phyloP scores from a whole-genome alignment of 2,329 filamentous ascomycete species.

The Ophiostoma australiae region DNA sequence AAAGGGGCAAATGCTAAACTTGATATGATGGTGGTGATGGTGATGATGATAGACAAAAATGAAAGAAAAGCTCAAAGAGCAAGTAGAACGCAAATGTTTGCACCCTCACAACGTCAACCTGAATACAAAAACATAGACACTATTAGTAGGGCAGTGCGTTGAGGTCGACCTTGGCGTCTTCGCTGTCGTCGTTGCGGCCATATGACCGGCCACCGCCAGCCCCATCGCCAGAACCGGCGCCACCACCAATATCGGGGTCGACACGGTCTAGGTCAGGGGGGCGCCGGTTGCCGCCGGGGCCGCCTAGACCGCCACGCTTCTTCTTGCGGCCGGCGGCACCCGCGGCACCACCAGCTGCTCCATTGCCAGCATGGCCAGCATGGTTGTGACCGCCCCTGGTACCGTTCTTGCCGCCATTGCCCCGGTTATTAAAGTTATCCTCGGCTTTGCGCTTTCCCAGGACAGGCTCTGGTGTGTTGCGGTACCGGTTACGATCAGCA shows the following conservation, averaged over 20 bases:
- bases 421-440: slow-evolving; percentile 15
- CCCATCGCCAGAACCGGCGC: slow-evolving; percentile 23
- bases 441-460: slow-evolving; percentile 23
- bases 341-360: neutral
- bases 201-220: slow-evolving; percentile 21
- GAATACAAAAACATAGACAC: neutral
- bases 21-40: neutral
- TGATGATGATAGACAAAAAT: neutral
- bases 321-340: slow-evolving; percentile 26
- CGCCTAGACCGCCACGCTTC: slow-evolving; percentile 26
- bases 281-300: slow-evolving; percentile 20
- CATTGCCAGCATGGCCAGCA: neutral
- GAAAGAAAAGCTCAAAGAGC: neutral
- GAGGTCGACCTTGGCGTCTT: slow-evolving; percentile 27
- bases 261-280: slow-evolving; percentile 28
- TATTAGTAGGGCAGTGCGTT: slow-evolving; percentile 27
- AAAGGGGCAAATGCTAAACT: neutral
- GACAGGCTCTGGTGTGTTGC: slow-evolving; percentile 29
- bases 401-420: slow-evolving; percentile 14
- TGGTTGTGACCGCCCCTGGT: slow-evolving; percentile 14
- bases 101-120: neutral
- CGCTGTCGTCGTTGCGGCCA: slow-evolving; percentile 17
- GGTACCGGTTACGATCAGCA: slow-evolving; percentile 18
- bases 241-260: slow-evolving; percentile 27
- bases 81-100: neutral